Evolutionary conservation across 805 yeast genomes (phyloP), one percentile per base, ranked within the genome.

Genomic region (Spathaspora hagerdaliae): DNA sequence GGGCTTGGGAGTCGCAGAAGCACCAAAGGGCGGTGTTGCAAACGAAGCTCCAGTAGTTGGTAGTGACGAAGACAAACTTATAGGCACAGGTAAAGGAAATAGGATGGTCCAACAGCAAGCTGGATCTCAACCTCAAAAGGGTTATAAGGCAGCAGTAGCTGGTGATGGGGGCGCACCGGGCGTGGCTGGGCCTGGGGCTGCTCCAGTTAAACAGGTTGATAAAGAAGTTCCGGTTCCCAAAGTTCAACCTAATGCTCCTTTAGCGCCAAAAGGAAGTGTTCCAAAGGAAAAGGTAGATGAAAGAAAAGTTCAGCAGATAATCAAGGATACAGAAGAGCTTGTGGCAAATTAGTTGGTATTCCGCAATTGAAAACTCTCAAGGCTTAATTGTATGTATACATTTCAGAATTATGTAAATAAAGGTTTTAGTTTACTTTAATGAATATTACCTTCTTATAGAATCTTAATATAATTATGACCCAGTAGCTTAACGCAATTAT

Each of bases 1-100:
- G 38, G 74, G 74, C 5, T 45, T 56, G 33, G 75, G 73, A 2
- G 66, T 71, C 4, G 56, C 54, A 13, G 75, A 71, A 44, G 77
- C 77, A 3, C 77, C 77, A 10, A 69, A 67, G 52, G 77, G 77
- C 11, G 77, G 77, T 2, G 59, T 70, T 46, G 77, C 75, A 35
- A 71, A 71, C 53, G 77, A 71, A 51, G 75, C 68, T 1, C 69
- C 70, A 14, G 46, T 69, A 1, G 77, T 71, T 1, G 75, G 75
- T 7, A 66, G 59, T 41, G 71, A 69, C 49, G 73, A 65, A 45
- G 72, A 63, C 27, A 42, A 51, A 45, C 39, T 58, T 13, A 50
- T 57, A 13, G 64, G 63, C 10, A 50, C 55, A 2, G 59, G 54
- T 7, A 58, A 57, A 34, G 47, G 51, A 26, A 45, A 49, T 15